Percentiles rank a stretch among this genome's conserved stretches.
phyloP scores from a whole-genome alignment of 2,329 filamentous ascomycete species.

The Epichloe hybrida region DNA sequence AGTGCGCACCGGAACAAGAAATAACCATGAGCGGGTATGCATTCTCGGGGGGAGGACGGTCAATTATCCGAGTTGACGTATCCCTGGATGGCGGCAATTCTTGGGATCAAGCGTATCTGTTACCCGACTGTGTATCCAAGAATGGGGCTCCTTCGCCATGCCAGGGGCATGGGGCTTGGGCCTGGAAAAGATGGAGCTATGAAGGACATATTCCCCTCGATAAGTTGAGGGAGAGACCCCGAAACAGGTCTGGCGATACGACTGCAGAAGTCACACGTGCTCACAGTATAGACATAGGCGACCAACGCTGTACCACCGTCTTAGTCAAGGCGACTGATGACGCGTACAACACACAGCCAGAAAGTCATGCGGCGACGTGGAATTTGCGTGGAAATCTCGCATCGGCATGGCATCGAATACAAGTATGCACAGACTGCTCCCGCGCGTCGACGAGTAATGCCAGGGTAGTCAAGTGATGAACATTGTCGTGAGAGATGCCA shows the following conservation, averaged over 20 bases:
- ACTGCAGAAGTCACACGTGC: neutral
- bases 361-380: constrained; percentile 45
- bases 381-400: constrained; percentile 52
- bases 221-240: constrained; percentile 12
- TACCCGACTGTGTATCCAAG: constrained; percentile 31
- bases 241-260: constrained; percentile 1
- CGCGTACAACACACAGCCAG: constrained; percentile 52
- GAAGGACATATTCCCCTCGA: constrained; percentile 29
- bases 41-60: constrained; percentile 55
- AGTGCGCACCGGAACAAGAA: constrained; percentile 8
- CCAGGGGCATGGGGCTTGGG: constrained; percentile 40
- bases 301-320: constrained; percentile 32
- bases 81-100: constrained; percentile 48
- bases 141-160: constrained; percentile 15
- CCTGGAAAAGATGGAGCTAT: constrained; percentile 52
- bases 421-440: constrained; percentile 21
- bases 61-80: constrained; percentile 54
- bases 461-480: neutral
- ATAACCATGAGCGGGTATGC: constrained; percentile 47
- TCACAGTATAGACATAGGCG: constrained; percentile 9
- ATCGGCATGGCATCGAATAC: constrained; percentile 52
- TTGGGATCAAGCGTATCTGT: constrained; percentile 49
- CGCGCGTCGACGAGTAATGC: neutral
- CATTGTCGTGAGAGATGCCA: neutral
- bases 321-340: constrained; percentile 55